Percentiles rank a stretch among this genome's conserved stretches.
Conservation (phyloP, 768 basidiomycete species). For the Auricularia cornea region DNA sequence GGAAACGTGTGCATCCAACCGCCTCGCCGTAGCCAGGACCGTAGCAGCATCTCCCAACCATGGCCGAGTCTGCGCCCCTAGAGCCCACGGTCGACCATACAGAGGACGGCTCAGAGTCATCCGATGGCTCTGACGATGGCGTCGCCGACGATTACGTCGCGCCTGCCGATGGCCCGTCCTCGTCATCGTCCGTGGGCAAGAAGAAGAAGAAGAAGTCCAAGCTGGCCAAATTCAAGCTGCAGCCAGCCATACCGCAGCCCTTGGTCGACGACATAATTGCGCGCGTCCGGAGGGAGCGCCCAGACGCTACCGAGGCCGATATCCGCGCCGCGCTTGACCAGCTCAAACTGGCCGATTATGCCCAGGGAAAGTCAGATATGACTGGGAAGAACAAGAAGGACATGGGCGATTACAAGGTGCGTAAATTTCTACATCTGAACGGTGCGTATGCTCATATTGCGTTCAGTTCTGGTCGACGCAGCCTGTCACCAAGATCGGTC, state of each 20-base stretch:
- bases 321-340: slow-evolving; percentile 65
- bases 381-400: slow-evolving; percentile 73
- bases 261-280: slow-evolving; percentile 61
- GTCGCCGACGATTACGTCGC: slow-evolving; percentile 11
- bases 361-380: slow-evolving; percentile 71
- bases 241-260: slow-evolving; percentile 48
- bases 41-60: too few species aligned
- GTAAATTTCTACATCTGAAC: slow-evolving; percentile 7
- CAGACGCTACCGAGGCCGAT: slow-evolving; percentile 52
- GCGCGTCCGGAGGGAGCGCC: slow-evolving; percentile 42
- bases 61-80: too few species aligned
- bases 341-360: slow-evolving; percentile 75
- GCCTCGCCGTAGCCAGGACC: too few species aligned
- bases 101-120: slow-evolving; percentile 16
- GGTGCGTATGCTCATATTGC: neutral
- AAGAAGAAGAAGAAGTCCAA: slow-evolving; percentile 89
- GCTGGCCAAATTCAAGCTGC: slow-evolving; percentile 38
- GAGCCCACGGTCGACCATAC: slow-evolving; percentile 4
- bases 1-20: too few species aligned
- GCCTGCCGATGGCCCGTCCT: slow-evolving; percentile 22
- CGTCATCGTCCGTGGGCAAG: slow-evolving; percentile 53
- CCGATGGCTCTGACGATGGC: slow-evolving; percentile 6
- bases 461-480: slow-evolving; percentile 93
- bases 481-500: slow-evolving; percentile 86
- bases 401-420: slow-evolving; percentile 82